Percentiles rank a stretch among this genome's conserved stretches.
Evolutionary conservation across 176 grass and related monocot species (phyloP).

Genomic region (Leersia perrieri): DNA sequence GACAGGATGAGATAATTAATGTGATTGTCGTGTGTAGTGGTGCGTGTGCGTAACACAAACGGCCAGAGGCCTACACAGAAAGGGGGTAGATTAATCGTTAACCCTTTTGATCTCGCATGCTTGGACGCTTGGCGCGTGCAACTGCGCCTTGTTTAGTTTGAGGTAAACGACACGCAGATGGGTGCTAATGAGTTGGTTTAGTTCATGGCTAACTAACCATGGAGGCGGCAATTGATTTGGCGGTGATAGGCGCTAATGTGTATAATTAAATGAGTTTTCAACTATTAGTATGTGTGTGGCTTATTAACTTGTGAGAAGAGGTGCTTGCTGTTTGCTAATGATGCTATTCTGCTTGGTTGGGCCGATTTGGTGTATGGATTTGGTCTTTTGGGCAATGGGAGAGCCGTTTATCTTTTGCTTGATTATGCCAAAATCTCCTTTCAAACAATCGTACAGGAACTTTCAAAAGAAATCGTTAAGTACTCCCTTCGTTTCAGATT

Average conservation of each 20-base stretch:
- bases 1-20: slow-evolving; percentile 18
- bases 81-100: neutral
- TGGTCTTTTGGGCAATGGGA: neutral
- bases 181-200: neutral
- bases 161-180: neutral
- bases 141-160: neutral
- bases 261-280: neutral
- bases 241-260: neutral
- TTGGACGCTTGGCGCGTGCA: neutral
- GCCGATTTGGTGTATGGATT: neutral
- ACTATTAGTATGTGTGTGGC: neutral
- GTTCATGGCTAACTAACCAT: neutral
- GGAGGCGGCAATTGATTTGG: neutral
- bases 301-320: neutral
- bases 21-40: too few relatives aligned
- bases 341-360: neutral
- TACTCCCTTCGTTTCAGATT: too few relatives aligned
- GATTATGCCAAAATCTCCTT: neutral
- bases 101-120: neutral
- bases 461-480: too few relatives aligned
- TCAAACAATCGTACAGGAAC: neutral
- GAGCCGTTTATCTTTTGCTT: neutral
- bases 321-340: too few relatives aligned
- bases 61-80: too few relatives aligned
- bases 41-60: neutral